A percentile compares a stretch with the other conserved stretches of the same genome.
phyloP scores from a whole-genome alignment of 257 asterid species.

The Paraleonurus japonicus region DNA sequence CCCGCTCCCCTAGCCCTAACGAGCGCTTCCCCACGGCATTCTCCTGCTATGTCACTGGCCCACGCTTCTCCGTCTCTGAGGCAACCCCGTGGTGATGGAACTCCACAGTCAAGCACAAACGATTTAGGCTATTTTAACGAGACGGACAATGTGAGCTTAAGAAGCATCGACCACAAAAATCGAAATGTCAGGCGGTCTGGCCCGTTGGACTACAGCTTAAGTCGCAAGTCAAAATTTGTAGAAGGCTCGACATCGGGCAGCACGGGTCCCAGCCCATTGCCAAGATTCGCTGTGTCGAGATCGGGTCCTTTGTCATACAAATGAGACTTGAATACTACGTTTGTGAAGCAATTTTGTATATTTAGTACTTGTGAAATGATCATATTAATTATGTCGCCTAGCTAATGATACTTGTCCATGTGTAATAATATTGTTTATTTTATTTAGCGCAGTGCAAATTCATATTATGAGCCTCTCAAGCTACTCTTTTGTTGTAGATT shows the following conservation, averaged over 20 bases:
- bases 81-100: slow-evolving; percentile 54
- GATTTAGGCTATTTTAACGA: slow-evolving; percentile 70
- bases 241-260: slow-evolving; percentile 86
- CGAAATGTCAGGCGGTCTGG: slow-evolving; percentile 80
- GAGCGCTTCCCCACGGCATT: slow-evolving; percentile 68
- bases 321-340: slow-evolving; percentile 27
- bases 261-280: slow-evolving; percentile 92
- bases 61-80: slow-evolving; percentile 77
- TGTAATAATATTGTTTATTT: slow-evolving; percentile 11
- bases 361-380: slow-evolving; percentile 23
- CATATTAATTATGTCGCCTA: slow-evolving; percentile 23
- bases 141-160: slow-evolving; percentile 39
- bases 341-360: slow-evolving; percentile 37
- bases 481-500: not conserved
- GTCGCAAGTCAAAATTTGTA: slow-evolving; percentile 56
- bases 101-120: slow-evolving; percentile 47
- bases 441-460: not conserved
- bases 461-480: not conserved
- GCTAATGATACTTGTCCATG: slow-evolving; percentile 18
- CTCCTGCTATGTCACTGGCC: slow-evolving; percentile 69
- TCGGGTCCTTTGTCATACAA: slow-evolving; percentile 89
- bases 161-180: slow-evolving; percentile 49
- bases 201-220: slow-evolving; percentile 78
- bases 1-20: slow-evolving; percentile 50
- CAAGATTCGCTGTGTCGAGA: slow-evolving; percentile 91